Evolutionary conservation across 2,329 filamentous ascomycete species (phyloP).

Genomic region (Eurotiales sp.): DNA sequence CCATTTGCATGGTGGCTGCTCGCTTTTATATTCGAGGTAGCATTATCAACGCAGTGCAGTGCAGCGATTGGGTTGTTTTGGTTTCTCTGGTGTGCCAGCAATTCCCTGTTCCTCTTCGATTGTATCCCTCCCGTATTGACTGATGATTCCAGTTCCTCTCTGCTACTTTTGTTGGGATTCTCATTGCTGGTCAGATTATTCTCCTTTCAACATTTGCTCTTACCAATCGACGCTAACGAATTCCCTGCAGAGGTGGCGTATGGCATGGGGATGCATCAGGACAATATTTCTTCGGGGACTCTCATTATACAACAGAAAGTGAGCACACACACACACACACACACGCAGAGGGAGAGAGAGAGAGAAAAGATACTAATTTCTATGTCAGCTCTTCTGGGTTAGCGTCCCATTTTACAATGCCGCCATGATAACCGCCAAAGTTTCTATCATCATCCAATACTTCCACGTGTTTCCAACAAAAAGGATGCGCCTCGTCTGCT

Average conservation of each 20-base stretch:
- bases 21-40: slow-evolving; percentile 31
- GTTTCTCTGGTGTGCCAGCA: slow-evolving; percentile 28
- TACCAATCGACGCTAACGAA: neutral
- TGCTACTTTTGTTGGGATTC: slow-evolving; percentile 32
- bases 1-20: slow-evolving; percentile 26
- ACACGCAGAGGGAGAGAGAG: too few species aligned
- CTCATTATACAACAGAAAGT: slow-evolving; percentile 33
- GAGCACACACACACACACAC: too few species aligned
- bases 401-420: slow-evolving; percentile 38
- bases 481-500: slow-evolving; percentile 34
- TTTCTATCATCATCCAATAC: slow-evolving; percentile 49
- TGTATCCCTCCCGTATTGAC: neutral
- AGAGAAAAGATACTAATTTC: too few species aligned
- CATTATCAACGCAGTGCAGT: slow-evolving; percentile 30
- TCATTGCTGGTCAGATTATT: slow-evolving; percentile 21
- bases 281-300: slow-evolving; percentile 27
- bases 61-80: slow-evolving; percentile 36
- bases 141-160: slow-evolving; percentile 25
- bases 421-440: slow-evolving; percentile 41
- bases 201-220: neutral
- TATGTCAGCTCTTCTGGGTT: slow-evolving; percentile 37
- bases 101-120: neutral
- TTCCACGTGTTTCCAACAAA: slow-evolving; percentile 42
- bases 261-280: slow-evolving; percentile 34
- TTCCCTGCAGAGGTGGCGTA: slow-evolving; percentile 24